phyloP scores from a whole-genome alignment of 2,329 filamentous ascomycete species.

The Venturia oleaginea region DNA sequence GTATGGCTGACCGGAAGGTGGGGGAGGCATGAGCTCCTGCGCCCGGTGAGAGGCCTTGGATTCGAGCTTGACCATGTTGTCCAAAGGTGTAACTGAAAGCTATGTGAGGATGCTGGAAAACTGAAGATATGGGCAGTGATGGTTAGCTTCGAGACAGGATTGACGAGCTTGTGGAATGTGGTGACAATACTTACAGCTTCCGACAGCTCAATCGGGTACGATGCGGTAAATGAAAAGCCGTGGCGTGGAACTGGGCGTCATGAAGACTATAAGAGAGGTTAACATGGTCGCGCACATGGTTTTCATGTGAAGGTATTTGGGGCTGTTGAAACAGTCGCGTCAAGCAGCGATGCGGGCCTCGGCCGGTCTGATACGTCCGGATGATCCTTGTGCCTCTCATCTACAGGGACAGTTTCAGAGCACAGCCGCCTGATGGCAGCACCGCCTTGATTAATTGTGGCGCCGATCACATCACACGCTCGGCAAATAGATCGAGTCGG shows the following conservation, averaged over 20 bases:
- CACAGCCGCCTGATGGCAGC: not conserved
- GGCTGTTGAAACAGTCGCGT: not conserved
- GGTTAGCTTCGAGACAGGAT: not conserved
- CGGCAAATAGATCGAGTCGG: not conserved
- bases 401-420: not conserved
- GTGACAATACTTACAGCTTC: not conserved
- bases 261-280: not conserved
- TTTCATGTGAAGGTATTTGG: not conserved
- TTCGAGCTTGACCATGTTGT: constrained; percentile 1
- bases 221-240: not conserved
- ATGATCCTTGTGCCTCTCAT: not conserved
- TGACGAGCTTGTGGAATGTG: too few relatives aligned
- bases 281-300: not conserved
- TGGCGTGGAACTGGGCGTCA: not conserved
- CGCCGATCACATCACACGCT: not conserved
- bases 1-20: constrained; percentile 68
- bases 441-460: not conserved
- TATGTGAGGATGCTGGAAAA: not conserved
- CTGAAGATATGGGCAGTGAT: not conserved
- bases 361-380: not conserved
- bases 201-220: not conserved
- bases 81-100: not conserved
- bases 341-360: not conserved
- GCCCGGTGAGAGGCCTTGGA: constrained; percentile 15
- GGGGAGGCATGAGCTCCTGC: constrained; percentile 48